Evolutionary conservation across 2,329 filamentous ascomycete genomes (phyloP), one percentile per base, ranked within the genome.

Genomic region (Trichoderma polysporum): DNA sequence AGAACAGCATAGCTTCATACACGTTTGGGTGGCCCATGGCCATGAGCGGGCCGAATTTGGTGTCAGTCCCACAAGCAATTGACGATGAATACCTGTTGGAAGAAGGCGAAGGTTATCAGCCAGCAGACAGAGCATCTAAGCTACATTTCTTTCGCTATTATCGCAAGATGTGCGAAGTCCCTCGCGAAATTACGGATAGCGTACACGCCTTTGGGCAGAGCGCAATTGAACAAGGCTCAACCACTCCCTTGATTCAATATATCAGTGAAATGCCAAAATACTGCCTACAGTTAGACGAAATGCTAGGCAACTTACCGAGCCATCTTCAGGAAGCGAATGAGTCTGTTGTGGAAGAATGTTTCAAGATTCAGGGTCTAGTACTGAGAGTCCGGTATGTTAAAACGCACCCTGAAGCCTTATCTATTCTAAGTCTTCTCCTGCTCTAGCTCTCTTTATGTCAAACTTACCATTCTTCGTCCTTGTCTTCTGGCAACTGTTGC

Each of bases 181-280:
- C 61, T 19, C 50, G 37, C 8, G 37, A 64, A 1, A 64, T 64
- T 56, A 29, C 50, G 1, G 61, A 47, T 9, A 56, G 54, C 4
- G 47, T 64, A 33, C 61, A 64, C 9, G 33, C 35, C 3, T 13
- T 47, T 3, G 50, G 50, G 8, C 61, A 64, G 29, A 56, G 13
- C 8, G 12, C 52, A 25, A 37, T 25, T 19, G 61, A 54, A 25
- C 61, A 54, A 1, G 25, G 50, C 9, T 56, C 61, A n/a, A 47
- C 37, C 35, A 47, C 61, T 12, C 52, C 41, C 6, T 19, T 64
- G 15, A 64, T 37, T 1, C 9, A 54, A n/a, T 64, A 64, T 7
- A 47, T 64, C 29, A 56, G 61, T 22, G 61, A 56, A 29, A 54
- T 64, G n/a, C 61, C 61, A 5, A 64, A 56, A n/a, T 64, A 54